Percentiles rank a stretch among this genome's conserved stretches.
Evolutionary conservation across 495 filamentous ascomycete genomes (phyloP).

Genomic region (Trypethelium eluteriae): DNA sequence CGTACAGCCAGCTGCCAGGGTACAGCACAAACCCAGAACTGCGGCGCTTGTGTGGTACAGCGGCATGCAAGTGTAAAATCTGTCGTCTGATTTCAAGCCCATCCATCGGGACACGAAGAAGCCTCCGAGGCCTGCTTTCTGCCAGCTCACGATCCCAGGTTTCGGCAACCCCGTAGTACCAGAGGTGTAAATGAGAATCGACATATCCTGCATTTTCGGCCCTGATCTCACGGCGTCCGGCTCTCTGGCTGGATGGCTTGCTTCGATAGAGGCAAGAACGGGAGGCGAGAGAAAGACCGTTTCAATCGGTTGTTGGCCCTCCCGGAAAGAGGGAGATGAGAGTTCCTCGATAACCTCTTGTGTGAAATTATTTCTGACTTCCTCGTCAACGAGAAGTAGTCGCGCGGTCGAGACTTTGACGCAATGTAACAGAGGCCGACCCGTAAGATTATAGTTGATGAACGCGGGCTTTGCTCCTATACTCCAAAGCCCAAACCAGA

Average conservation of each 20-base stretch:
- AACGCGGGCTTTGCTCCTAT: conserved; percentile 86
- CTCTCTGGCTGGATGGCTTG: conserved; percentile 39
- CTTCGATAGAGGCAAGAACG: conserved; percentile 13
- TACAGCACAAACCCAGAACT: conserved; percentile 58
- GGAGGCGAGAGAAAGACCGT: conserved; percentile 14
- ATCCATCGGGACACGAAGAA: conserved; percentile 53
- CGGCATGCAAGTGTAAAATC: conserved; percentile 89
- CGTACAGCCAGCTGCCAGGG: conserved; percentile 54
- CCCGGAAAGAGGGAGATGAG: not conserved
- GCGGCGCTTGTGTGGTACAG: conserved; percentile 84
- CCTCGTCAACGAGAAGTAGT: conserved; percentile 67
- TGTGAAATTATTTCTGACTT: conserved; percentile 49
- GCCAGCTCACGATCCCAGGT: conserved; percentile 75
- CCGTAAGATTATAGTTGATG: conserved; percentile 85
- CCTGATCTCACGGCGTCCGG: conserved; percentile 54
- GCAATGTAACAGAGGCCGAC: conserved; percentile 70
- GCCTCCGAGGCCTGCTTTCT: conserved; percentile 50
- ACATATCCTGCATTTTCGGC: conserved; percentile 50
- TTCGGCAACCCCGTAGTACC: conserved; percentile 92
- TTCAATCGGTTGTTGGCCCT: conserved; percentile 19
- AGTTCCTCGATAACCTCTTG: conserved; percentile 42
- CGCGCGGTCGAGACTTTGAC: conserved; percentile 61
- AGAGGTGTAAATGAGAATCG: conserved; percentile 73
- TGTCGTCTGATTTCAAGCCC: conserved; percentile 50
- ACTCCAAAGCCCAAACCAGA: conserved; percentile 81